Conservation (phyloP, 345 rosid genomes). For the Brassica carinata region DNA sequence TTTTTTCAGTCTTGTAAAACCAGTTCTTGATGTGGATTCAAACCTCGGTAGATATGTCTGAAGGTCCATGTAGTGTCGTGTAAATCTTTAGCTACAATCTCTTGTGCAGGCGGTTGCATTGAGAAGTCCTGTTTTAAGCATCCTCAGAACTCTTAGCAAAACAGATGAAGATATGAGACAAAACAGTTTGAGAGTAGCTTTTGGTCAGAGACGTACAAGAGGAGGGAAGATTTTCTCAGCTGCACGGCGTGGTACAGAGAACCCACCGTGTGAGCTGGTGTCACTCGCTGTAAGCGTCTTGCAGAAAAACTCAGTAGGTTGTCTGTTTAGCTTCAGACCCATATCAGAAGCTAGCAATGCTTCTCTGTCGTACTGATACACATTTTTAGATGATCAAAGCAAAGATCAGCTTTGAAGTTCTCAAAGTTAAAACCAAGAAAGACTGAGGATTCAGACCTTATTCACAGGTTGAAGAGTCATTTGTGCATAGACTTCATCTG, state of each 20-base stretch:
- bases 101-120: conserved; percentile 95
- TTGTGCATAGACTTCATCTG: conserved; percentile 97
- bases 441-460: conserved; percentile 30
- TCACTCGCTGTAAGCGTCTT: conserved; percentile 97
- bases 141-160: background rate
- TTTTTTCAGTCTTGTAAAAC: background rate
- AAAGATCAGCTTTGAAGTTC: background rate
- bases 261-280: conserved; percentile 97
- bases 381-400: background rate
- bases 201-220: conserved; percentile 55
- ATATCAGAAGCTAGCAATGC: conserved; percentile 82
- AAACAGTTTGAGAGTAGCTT: background rate
- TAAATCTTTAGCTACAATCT: conserved; percentile 87
- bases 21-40: conserved; percentile 7
- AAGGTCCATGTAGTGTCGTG: conserved; percentile 87
- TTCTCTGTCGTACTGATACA: conserved; percentile 78
- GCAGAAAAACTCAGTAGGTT: conserved; percentile 94
- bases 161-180: background rate
- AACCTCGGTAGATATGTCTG: conserved; percentile 92
- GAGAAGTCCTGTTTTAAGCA: conserved; percentile 66
- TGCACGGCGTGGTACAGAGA: conserved; percentile 95
- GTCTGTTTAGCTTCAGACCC: conserved; percentile 76
- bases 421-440: background rate
- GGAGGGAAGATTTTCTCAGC: conserved; percentile 97
- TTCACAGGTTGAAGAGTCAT: conserved; percentile 91